Evolutionary conservation across 108 stramenopile species (phyloP).

Genomic region (Pseudonitzschia pungens): DNA sequence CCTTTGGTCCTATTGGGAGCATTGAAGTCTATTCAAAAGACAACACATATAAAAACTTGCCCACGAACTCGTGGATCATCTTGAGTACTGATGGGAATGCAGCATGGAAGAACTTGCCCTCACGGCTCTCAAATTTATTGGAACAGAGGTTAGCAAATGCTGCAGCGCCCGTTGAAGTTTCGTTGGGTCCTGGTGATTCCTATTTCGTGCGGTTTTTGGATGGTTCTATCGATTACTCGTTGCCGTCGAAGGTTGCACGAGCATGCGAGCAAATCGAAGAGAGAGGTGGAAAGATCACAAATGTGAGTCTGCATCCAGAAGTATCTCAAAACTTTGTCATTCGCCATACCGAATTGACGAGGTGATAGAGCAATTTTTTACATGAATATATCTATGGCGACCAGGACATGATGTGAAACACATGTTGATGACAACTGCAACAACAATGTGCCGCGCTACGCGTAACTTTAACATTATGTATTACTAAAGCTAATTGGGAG

Average conservation of each 20-base stretch:
- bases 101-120: slow-evolving; percentile 77
- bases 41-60: background rate
- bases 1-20: slow-evolving; percentile 50
- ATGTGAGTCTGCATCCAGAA: slow-evolving; percentile 49
- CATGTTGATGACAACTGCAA: background rate
- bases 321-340: slow-evolving; percentile 55
- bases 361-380: slow-evolving; percentile 9
- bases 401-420: too few species aligned
- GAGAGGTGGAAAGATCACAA: slow-evolving; percentile 46
- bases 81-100: slow-evolving; percentile 64
- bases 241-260: slow-evolving; percentile 57
- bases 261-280: slow-evolving; percentile 57
- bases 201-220: slow-evolving; percentile 81
- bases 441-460: background rate
- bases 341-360: slow-evolving; percentile 49
- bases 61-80: slow-evolving; percentile 62
- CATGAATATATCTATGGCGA: too few species aligned
- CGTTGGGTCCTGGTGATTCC: slow-evolving; percentile 65
- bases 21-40: slow-evolving; percentile 9
- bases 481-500: too few species aligned
- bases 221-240: slow-evolving; percentile 68
- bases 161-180: slow-evolving; percentile 69
- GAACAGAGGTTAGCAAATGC: slow-evolving; percentile 34
- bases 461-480: background rate
- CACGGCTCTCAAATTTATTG: slow-evolving; percentile 55